Evolutionary conservation across 495 filamentous ascomycete species (phyloP).

Genomic region (Chaetomium tenue): DNA sequence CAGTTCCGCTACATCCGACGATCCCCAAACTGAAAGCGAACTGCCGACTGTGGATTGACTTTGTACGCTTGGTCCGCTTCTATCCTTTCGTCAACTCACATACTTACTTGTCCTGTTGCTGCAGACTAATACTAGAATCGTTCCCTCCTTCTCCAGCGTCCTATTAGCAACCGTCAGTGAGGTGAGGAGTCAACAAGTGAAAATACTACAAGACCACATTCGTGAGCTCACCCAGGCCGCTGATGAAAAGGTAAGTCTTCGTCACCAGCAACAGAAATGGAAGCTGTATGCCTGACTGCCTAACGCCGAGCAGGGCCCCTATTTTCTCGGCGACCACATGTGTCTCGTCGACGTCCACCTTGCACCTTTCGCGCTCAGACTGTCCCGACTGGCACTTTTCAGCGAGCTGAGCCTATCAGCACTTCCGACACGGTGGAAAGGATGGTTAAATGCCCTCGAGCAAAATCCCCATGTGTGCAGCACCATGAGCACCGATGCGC

Average conservation of each 20-base stretch:
- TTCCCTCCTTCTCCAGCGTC: constrained; percentile 77
- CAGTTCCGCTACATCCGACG: constrained; percentile 62
- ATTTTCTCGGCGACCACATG: constrained; percentile 71
- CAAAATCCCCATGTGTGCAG: constrained; percentile 66
- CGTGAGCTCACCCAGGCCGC: constrained; percentile 66
- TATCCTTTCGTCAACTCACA: constrained; percentile 16
- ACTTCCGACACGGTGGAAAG: constrained; percentile 65
- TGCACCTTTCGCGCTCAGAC: constrained; percentile 81
- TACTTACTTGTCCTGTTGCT: not conserved
- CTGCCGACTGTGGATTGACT: constrained; percentile 83
- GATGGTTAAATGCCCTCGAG: constrained; percentile 83
- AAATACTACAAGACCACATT: constrained; percentile 69
- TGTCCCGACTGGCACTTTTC: constrained; percentile 74
- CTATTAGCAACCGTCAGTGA: constrained; percentile 67
- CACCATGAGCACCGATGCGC: constrained; percentile 71
- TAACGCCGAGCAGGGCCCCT: constrained; percentile 63
- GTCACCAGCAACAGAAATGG: not conserved
- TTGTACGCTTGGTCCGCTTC: constrained; percentile 53
- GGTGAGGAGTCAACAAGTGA: constrained; percentile 61
- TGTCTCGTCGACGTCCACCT: constrained; percentile 84
- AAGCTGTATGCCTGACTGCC: not conserved
- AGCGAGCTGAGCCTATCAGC: constrained; percentile 74
- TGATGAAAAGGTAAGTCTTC: constrained; percentile 31
- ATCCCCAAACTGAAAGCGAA: constrained; percentile 70
- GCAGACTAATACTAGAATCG: constrained; percentile 77